Base-by-base conservation (phyloP, 1,139 yeast species). In the Sugiyamaella pinicola region DNA sequence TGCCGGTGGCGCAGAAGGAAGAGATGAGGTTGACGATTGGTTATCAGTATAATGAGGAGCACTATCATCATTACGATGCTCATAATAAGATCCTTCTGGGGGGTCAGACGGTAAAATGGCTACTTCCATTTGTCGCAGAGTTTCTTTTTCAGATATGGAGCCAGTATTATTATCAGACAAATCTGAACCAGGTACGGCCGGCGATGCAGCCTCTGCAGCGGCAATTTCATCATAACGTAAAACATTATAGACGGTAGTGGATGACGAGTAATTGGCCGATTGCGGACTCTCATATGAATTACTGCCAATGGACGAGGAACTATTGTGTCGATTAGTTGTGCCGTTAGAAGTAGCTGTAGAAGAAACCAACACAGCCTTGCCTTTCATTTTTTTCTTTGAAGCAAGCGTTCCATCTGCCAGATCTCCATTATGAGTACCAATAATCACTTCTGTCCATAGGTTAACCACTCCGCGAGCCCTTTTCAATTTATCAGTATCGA, bases 401-500 rank as follows among this genome's bases (percentile, higher is more conserved):
- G 31, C 3, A 17, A 47, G n/a, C 28, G 48, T 21, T 24, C 19
- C 18, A 37, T 49, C 43, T 8, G 31, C 15, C 19, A 19, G 21
- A 13, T 28, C 41, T 18, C 37, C 37, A 15, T 41, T 43, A 15
- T 45, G 41, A 0, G 96, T 89, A 4, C 97, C 97, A 33, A 89
- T 78, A 15, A 87, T 76, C 1, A 88, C 79, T 68, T 87, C 96
- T 1, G 88, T 80, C 51, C 91, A 87, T 60, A 88, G 71, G 38
- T 89, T 89, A 7, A 89, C 74, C 31, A 88, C 89, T 63, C 89
- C 87, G 59, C 83, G 83, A 73, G 83, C 78, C 53, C 89, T 71
- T 66, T 87, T 87, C 61, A 84, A 75, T 62, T 79, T 79, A 69
- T 88, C 96, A 2, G 95, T 91, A 64, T 89, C 88, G 47, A 87